Conservation (phyloP, 805 yeast species). For the Lachancea mirantina region DNA sequence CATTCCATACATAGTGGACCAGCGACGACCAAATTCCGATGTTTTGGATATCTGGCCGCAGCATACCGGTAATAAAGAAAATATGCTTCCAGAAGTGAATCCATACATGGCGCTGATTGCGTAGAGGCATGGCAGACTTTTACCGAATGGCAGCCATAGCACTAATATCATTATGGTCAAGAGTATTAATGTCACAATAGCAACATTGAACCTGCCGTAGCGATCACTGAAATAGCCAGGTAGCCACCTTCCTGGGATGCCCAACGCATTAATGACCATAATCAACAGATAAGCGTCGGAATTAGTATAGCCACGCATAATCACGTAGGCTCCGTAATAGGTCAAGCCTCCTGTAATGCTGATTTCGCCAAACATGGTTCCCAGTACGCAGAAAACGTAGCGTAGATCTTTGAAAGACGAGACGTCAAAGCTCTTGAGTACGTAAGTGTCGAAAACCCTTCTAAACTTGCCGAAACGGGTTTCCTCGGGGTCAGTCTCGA, state of each 20-base stretch:
- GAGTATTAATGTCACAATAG: conserved; percentile 41
- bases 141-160: conserved; percentile 66
- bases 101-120: conserved; percentile 52
- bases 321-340: conserved; percentile 42
- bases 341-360: conserved; percentile 38
- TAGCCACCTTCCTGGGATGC: conserved; percentile 48
- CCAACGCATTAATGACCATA: conserved; percentile 37
- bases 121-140: conserved; percentile 36
- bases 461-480: too few relatives aligned
- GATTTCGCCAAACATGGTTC: conserved; percentile 38
- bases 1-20: conserved; percentile 58
- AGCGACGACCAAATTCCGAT: conserved; percentile 58
- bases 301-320: conserved; percentile 35
- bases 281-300: conserved; percentile 37
- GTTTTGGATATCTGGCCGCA: conserved; percentile 60
- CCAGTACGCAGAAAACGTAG: conserved; percentile 34
- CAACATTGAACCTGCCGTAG: conserved; percentile 51
- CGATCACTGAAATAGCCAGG: conserved; percentile 53
- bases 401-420: conserved; percentile 37
- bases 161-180: conserved; percentile 43
- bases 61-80: conserved; percentile 62
- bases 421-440: conserved; percentile 24
- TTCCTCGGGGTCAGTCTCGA: too few relatives aligned
- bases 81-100: conserved; percentile 51
- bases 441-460: conserved; percentile 10